Percentiles rank a stretch among this genome's conserved stretches.
phyloP scores from a whole-genome alignment of 164 flowering plant genomes.

The Chimonanthus salicifolius region DNA sequence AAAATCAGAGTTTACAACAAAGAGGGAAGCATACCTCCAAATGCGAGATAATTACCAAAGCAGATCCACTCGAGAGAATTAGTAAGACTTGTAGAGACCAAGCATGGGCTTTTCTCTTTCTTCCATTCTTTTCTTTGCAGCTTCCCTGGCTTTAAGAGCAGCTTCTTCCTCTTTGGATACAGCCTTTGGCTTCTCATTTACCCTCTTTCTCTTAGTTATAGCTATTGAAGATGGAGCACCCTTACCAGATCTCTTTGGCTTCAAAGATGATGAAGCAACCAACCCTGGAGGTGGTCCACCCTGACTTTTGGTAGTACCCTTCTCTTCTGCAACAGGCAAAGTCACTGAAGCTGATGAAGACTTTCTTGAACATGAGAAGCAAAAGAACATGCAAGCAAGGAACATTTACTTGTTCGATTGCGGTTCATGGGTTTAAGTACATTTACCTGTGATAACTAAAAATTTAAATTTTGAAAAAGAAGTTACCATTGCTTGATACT shows the following conservation, averaged over 20 bases:
- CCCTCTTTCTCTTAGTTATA: constrained; percentile 69
- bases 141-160: constrained; percentile 93
- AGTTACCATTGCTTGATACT: constrained; percentile 22
- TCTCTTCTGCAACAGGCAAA: constrained; percentile 21
- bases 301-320: constrained; percentile 25
- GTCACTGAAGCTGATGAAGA: constrained; percentile 25
- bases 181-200: constrained; percentile 59
- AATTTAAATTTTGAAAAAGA: not conserved
- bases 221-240: constrained; percentile 70
- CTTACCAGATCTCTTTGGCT: constrained; percentile 64
- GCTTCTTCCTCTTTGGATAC: constrained; percentile 79
- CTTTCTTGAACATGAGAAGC: constrained; percentile 15
- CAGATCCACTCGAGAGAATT: constrained; percentile 10
- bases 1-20: not conserved
- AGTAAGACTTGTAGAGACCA: constrained; percentile 67
- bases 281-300: constrained; percentile 58
- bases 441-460: too few relatives aligned
- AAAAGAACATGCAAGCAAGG: not conserved
- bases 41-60: not conserved
- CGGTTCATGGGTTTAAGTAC: not conserved
- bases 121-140: constrained; percentile 87
- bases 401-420: not conserved
- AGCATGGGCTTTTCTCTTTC: constrained; percentile 80
- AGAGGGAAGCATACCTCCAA: not conserved
- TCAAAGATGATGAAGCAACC: constrained; percentile 50